Conservation (phyloP, 345 rosid genomes). For the Conringia planisiliqua region DNA sequence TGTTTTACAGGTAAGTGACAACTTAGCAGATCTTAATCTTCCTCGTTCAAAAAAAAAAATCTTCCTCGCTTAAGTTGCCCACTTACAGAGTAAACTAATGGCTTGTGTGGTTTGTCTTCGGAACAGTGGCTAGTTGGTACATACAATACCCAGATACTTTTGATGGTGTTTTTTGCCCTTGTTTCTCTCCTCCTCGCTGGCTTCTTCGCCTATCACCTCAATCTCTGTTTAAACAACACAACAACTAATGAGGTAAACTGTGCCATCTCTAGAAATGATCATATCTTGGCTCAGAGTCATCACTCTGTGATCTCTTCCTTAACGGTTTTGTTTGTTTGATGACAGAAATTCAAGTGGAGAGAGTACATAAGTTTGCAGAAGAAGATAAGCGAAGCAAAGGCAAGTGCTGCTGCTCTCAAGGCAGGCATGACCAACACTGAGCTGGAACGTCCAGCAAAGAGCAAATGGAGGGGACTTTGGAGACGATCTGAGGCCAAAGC, state of each 20-base stretch:
- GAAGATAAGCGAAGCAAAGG: constrained; percentile 77
- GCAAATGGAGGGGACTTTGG: constrained; percentile 58
- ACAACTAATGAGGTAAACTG: constrained; percentile 80
- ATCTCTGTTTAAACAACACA: constrained; percentile 81
- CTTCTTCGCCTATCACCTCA: constrained; percentile 76
- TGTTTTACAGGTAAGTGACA: constrained; percentile 54
- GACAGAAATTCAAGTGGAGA: constrained; percentile 90
- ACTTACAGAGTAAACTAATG: background rate
- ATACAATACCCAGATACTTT: constrained; percentile 80
- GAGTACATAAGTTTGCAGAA: constrained; percentile 73
- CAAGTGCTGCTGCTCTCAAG: constrained; percentile 62
- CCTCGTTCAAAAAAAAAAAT: too few relatives aligned
- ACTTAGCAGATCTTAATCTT: background rate
- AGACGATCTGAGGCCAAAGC: constrained; percentile 51
- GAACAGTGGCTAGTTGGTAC: constrained; percentile 88
- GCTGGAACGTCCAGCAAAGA: constrained; percentile 35
- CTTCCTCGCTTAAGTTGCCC: background rate
- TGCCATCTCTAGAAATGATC: background rate
- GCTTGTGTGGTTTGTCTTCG: constrained; percentile 2
- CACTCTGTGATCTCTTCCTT: background rate
- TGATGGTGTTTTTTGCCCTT: constrained; percentile 75
- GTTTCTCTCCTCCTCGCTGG: constrained; percentile 82
- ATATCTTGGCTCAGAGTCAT: background rate
- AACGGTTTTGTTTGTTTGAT: constrained; percentile 23
- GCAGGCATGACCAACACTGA: constrained; percentile 42